Evolutionary conservation across 2,329 filamentous ascomycete genomes (phyloP).

Genomic region (Hymenoscyphus scutula): DNA sequence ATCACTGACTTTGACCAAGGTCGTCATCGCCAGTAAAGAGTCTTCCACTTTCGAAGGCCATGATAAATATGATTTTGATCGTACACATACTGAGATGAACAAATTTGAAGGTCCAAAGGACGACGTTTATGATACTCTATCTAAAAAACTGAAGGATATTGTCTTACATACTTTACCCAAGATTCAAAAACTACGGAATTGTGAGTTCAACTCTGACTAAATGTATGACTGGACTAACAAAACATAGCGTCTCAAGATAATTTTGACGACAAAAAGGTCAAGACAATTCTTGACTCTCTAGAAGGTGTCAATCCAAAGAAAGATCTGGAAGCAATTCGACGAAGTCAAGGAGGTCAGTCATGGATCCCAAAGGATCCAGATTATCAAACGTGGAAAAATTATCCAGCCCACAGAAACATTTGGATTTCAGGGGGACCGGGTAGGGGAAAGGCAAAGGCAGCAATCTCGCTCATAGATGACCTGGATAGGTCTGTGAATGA

Average conservation of each 20-base stretch:
- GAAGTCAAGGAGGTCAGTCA: conserved; percentile 4
- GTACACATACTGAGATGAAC: conserved; percentile 7
- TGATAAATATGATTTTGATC: not conserved
- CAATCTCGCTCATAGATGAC: conserved; percentile 9
- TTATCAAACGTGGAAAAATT: conserved; percentile 5
- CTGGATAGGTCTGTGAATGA: not conserved
- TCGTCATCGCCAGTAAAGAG: conserved; percentile 6
- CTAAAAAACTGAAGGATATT: not conserved
- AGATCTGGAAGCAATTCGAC: conserved; percentile 7
- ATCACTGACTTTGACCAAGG: not conserved
- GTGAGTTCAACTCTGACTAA: not conserved
- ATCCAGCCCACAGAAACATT: conserved; percentile 2
- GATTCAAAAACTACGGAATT: conserved; percentile 6
- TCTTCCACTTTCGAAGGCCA: conserved; percentile 7
- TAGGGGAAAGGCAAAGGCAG: conserved; percentile 9
- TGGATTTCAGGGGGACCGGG: conserved; percentile 7
- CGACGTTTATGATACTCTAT: not conserved
- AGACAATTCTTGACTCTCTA: conserved; percentile 3
- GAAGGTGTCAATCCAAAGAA: conserved; percentile 8
- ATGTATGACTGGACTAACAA: not conserved
- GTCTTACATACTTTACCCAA: not conserved
- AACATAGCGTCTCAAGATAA: not conserved
- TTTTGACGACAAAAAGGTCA: not conserved
- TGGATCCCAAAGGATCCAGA: conserved; percentile 5
- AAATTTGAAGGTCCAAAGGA: conserved; percentile 10